A percentile compares a stretch with the other conserved stretches of the same genome.
Conservation (phyloP, 139 green algal species). For the Nannochloris sp. region DNA sequence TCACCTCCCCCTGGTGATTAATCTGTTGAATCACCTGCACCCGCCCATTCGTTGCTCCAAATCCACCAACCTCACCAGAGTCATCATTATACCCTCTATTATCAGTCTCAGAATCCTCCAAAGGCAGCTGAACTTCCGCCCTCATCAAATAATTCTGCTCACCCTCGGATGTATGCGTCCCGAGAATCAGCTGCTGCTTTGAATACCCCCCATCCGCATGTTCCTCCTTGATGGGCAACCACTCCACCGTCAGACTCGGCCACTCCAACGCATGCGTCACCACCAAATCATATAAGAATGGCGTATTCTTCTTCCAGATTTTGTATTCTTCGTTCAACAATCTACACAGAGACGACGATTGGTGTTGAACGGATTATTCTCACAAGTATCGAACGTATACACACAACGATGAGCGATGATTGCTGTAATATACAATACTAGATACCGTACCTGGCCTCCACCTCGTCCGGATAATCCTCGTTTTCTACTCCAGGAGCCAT, state of each 20-base stretch:
- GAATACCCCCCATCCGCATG: slow-evolving; percentile 42
- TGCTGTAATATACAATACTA: no score
- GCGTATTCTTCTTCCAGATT: slow-evolving; percentile 99
- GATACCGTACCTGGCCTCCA: slow-evolving; percentile 44
- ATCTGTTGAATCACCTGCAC: slow-evolving; percentile 90
- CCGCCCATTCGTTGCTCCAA: slow-evolving; percentile 60
- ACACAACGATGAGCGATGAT: no score
- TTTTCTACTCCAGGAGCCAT: neutral
- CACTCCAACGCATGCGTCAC: slow-evolving; percentile 98
- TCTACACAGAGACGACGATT: neutral
- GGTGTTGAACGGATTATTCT: no score
- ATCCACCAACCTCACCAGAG: slow-evolving; percentile 80
- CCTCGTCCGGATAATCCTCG: slow-evolving; percentile 64
- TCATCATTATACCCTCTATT: slow-evolving; percentile 83
- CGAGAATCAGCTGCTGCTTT: slow-evolving; percentile 92
- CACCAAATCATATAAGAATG: slow-evolving; percentile 98
- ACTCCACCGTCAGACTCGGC: slow-evolving; percentile 96
- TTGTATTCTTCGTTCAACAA: slow-evolving; percentile 99
- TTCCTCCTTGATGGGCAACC: slow-evolving; percentile 66
- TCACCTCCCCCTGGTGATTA: slow-evolving; percentile 98
- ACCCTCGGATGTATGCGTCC: slow-evolving; percentile 93
- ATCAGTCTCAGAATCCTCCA: slow-evolving; percentile 84
- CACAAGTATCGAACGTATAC: no score
- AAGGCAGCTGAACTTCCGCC: slow-evolving; percentile 83
- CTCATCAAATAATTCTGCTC: slow-evolving; percentile 99